Conservation (phyloP, 805 yeast species). For the Hanseniaspora clermontiae region DNA sequence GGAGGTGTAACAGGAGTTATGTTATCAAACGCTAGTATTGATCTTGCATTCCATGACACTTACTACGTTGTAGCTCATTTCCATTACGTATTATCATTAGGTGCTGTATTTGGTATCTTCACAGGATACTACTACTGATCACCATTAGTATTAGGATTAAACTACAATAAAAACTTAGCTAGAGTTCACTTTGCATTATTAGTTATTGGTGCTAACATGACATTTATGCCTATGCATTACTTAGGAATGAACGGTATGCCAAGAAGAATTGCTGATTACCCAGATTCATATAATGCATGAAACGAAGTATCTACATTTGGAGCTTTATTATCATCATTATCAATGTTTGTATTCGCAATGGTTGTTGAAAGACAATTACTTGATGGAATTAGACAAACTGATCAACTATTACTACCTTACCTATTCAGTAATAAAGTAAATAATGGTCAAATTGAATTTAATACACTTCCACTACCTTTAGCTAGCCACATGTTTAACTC, state of each 20-base stretch:
- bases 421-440: neutral
- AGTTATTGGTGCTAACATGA: constrained; percentile 15
- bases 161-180: constrained; percentile 14
- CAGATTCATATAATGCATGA: constrained; percentile 13
- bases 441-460: neutral
- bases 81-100: constrained; percentile 17
- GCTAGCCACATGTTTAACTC: neutral
- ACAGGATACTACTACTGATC: constrained; percentile 17
- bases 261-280: constrained; percentile 17
- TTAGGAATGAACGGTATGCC: constrained; percentile 16
- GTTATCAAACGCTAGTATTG: constrained; percentile 17
- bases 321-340: constrained; percentile 6
- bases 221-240: constrained; percentile 16
- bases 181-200: constrained; percentile 15
- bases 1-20: constrained; percentile 19
- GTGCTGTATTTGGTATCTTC: constrained; percentile 16
- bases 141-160: constrained; percentile 15
- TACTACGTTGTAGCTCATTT: constrained; percentile 13
- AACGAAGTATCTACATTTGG: constrained; percentile 9
- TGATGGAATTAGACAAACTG: neutral
- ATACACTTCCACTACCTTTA: neutral
- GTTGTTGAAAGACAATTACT: constrained; percentile 6
- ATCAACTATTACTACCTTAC: neutral
- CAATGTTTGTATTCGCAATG: constrained; percentile 4
- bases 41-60: constrained; percentile 18